These are phyloP conservation scores for Chaetothyriales sp. DNA, from an alignment of 2,329 filamentous ascomycete genomes.

Conservation along the genomic window DNA sequence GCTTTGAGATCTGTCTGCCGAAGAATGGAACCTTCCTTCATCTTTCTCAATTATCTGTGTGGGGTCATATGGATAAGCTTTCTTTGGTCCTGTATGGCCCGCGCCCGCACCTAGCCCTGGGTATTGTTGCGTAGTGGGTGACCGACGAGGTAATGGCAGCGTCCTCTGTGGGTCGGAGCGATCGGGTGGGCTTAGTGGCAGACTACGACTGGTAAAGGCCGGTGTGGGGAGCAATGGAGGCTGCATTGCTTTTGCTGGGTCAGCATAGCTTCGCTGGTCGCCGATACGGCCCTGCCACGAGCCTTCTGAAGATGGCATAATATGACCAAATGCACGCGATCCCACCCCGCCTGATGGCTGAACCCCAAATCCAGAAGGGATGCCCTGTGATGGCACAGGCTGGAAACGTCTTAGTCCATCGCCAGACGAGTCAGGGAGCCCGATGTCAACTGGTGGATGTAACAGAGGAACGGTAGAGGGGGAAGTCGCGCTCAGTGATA, in stretches of 20 bases:
- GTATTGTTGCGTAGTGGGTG: constrained; percentile 1
- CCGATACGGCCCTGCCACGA: constrained; percentile 7
- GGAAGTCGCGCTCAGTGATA: constrained; percentile 7
- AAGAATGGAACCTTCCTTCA: constrained; percentile 4
- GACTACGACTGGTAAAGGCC: neutral
- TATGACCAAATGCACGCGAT: neutral
- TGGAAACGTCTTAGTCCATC: neutral
- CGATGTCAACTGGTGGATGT: neutral
- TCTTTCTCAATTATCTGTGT: neutral
- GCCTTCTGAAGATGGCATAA: constrained; percentile 7
- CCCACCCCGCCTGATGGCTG: neutral
- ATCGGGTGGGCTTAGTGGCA: constrained; percentile 7
- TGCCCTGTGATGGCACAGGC: neutral
- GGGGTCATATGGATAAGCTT: neutral
- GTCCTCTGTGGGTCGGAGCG: constrained; percentile 7
- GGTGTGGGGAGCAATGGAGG: constrained; percentile 1
- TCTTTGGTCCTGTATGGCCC: neutral
- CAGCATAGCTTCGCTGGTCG: constrained; percentile 8
- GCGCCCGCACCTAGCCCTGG: neutral
- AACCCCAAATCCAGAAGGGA: neutral
- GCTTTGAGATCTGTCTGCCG: constrained; percentile 11
- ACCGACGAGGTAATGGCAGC: constrained; percentile 8
- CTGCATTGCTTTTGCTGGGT: constrained; percentile 4
- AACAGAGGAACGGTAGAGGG: constrained; percentile 9
- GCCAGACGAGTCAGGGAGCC: neutral